Evolutionary conservation across 768 basidiomycete genomes (phyloP), one percentile per base, ranked within the genome.

Genomic region (Infundibulicybe gibba): DNA sequence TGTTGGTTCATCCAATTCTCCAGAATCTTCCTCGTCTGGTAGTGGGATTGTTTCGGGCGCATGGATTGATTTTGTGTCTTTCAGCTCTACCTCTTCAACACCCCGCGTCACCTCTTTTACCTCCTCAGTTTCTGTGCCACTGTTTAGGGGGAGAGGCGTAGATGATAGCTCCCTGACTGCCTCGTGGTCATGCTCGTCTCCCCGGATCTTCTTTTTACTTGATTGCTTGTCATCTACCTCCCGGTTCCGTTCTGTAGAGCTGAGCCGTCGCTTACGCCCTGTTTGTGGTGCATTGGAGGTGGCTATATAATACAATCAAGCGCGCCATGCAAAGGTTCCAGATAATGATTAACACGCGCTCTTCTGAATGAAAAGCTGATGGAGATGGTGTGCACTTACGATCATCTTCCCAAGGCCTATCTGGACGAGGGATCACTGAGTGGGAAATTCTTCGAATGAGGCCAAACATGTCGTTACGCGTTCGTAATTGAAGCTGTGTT

Each of bases 381-480:
- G 45, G 47, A 17, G 41, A 40, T 25, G 25, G 43, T 50, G 43
- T 48, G 40, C 21, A 71, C 81, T 71, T 56, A 86, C 86, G 81
- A 61, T 90, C 86, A 46, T 89, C 85, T 55, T 76, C 75, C 87
- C 87, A 88, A 31, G 85, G 83, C 49, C 84, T 73, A 63, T 88
- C 87, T 19, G 81, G 76, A 44, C 86, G 79, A 20, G 83, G 81
- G 54, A 87, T 77, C 16, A 87, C 72, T 12, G 81, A 81, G 56
- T 76, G 73, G 0, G 87, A 88, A 50, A 88, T 81, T 39, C 85
- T 81, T 54, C 87, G 76, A 53, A 89, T 65, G 53, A 89, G 71
- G 52, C 76, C 75, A 66, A 87, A 87, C 87, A 89, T 85, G 15
- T 42, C 15, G 16, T n/a, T 41, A 48, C 42, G 40, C 40, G 45